A percentile compares a stretch with the other conserved stretches of the same genome.
Conservation (phyloP, 2,329 filamentous ascomycete species). For the Paracoccidioides lutzii region DNA sequence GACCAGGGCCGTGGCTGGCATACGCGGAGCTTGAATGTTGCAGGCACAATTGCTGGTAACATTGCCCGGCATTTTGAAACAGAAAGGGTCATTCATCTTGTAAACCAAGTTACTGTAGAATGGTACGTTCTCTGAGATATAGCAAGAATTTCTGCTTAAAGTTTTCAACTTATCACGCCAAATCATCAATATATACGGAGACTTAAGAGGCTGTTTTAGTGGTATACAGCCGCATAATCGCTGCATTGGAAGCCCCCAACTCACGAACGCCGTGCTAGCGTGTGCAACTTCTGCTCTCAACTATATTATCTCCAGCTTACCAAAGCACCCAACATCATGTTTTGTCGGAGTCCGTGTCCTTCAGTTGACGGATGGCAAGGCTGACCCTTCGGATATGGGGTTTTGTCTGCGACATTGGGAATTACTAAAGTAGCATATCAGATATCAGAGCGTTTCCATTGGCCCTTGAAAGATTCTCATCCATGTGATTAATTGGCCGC, state of each 20-base stretch:
- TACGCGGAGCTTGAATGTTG: background rate
- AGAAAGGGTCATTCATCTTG: background rate
- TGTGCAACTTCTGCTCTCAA: background rate
- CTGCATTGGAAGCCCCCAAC: background rate
- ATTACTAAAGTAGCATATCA: background rate
- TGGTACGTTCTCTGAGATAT: background rate
- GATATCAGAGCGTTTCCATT: background rate
- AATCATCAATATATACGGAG: background rate
- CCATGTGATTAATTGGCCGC: background rate
- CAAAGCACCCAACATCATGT: background rate
- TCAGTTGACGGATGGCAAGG: background rate
- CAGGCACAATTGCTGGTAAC: background rate
- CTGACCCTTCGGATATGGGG: background rate
- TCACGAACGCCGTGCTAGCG: background rate
- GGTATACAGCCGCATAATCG: background rate
- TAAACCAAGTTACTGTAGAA: background rate
- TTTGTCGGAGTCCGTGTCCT: background rate
- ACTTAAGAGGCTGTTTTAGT: background rate
- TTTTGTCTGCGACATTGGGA: background rate
- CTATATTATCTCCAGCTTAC: background rate
- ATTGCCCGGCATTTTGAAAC: background rate
- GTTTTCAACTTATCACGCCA: background rate
- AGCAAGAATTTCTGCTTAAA: background rate
- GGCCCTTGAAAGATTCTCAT: background rate
- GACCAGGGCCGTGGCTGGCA: background rate